Percentiles rank a stretch among this genome's conserved stretches.
Evolutionary conservation across 805 yeast species (phyloP).

Genomic region (Schwanniomyces pseudopolymorphus): DNA sequence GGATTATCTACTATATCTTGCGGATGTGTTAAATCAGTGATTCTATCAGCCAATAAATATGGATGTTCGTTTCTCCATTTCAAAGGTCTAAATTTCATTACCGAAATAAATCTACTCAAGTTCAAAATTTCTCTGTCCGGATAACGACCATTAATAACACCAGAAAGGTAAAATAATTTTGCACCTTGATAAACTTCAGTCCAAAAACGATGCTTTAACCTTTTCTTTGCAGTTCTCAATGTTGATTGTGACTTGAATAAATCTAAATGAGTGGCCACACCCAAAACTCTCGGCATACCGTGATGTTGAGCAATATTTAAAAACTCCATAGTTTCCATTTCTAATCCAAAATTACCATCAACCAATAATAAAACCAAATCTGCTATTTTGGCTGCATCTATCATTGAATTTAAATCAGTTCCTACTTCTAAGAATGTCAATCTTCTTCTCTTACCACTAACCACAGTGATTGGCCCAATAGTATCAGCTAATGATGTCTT

Average conservation of each 20-base stretch:
- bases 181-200: slow-evolving; percentile 99
- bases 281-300: slow-evolving; percentile 97
- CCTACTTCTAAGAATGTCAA: slow-evolving; percentile 90
- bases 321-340: slow-evolving; percentile 99
- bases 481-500: slow-evolving; percentile 84
- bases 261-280: slow-evolving; percentile 94
- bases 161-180: slow-evolving; percentile 87
- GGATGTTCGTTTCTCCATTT: slow-evolving; percentile 99
- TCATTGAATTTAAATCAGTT: slow-evolving; percentile 92
- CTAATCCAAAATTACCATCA: slow-evolving; percentile 97
- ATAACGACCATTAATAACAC: slow-evolving; percentile 95
- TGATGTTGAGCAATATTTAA: slow-evolving; percentile 94
- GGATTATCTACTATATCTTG: slow-evolving; percentile 71
- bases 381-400: slow-evolving; percentile 93
- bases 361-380: slow-evolving; percentile 85
- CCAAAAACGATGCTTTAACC: slow-evolving; percentile 94
- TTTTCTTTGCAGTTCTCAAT: slow-evolving; percentile 85
- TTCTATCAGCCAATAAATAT: slow-evolving; percentile 84
- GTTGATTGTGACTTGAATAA: slow-evolving; percentile 88
- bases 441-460: slow-evolving; percentile 90
- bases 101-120: slow-evolving; percentile 87
- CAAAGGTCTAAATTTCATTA: slow-evolving; percentile 98
- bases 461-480: slow-evolving; percentile 95
- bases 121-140: slow-evolving; percentile 96
- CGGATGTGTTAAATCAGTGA: slow-evolving; percentile 94